Evolutionary conservation across 768 basidiomycete genomes (phyloP), one percentile per base, ranked within the genome.

Genomic region (Pisolithus tinctorius): DNA sequence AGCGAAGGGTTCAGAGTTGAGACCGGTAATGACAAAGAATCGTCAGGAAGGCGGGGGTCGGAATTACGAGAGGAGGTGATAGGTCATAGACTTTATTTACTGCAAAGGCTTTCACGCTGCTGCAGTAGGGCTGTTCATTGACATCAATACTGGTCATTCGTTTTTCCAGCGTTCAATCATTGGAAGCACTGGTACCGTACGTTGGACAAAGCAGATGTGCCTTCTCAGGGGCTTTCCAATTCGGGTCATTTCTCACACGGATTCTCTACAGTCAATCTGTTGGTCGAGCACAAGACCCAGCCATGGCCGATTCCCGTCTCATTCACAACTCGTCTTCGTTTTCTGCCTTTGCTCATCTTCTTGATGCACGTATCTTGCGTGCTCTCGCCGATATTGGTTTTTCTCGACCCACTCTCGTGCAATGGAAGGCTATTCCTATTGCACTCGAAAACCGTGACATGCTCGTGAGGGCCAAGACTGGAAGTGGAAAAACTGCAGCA

Each of bases 401-500:
- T 68, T 82, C 91, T 16, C 80, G 84, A 37, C 96, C 96, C 6
- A 99, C 96, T 0, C 79, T 90, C 29, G 87, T 99, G 16, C 96
- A 99, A 66, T 78, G 79, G 8, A 92, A 90, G 65, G 87, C 91
- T 4, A 94, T 99, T 45, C 94, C 95, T 1, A 77, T 95, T 16
- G 92, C 94, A 1, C 78, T 99, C 31, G 88, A 93, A 67, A 83
- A 86, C 57, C 74, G 77, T 31, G 96, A 99, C 67, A 88, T 99
- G 49, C 82, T 99, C 30, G 95, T 94, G 17, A 81, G 91, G 42
- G 95, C 96, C 2, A 80, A 91, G 30, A 99, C 96, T 3, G 96
- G 96, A 16, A 93, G 90, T 51, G 96, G 96, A 25, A 99, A 99
- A 73, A 99, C 96, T 0, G 91, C 88, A 4, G 93, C 96, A 2